These are phyloP conservation scores for Gelatoporia subvermispora DNA, from an alignment of 768 basidiomycete species.

Conservation along the genomic window DNA sequence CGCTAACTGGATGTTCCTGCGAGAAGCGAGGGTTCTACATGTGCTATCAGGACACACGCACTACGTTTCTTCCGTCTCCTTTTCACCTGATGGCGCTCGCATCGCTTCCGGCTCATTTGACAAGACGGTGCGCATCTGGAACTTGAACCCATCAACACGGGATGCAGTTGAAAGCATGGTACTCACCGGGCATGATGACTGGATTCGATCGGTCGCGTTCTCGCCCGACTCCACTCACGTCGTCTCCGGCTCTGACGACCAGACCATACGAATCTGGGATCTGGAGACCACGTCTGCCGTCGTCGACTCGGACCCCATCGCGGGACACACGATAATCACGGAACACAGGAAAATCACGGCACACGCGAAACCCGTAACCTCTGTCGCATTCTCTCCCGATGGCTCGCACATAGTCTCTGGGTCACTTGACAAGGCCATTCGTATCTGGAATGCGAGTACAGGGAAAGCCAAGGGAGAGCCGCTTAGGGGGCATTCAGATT, in stretches of 20 bases:
- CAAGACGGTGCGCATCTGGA: constrained; percentile 6
- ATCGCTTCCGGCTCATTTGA: constrained; percentile 8
- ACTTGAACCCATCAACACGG: neutral
- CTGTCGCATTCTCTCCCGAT: constrained; percentile 24
- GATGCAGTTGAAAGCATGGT: neutral
- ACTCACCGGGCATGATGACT: constrained; percentile 14
- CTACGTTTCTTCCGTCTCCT: constrained; percentile 10
- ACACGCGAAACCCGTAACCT: too few species aligned
- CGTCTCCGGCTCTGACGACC: constrained; percentile 39
- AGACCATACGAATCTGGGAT: constrained; percentile 16
- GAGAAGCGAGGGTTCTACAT: constrained; percentile 18
- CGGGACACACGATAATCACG: constrained; percentile 18
- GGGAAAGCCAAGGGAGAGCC: constrained; percentile 2
- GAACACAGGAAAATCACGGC: too few species aligned
- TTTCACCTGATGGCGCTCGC: constrained; percentile 16
- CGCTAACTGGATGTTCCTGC: too few species aligned
- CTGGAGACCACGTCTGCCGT: constrained; percentile 14
- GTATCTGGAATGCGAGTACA: constrained; percentile 8
- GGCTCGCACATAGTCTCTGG: constrained; percentile 16
- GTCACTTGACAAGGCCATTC: constrained; percentile 12
- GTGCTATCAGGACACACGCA: constrained; percentile 5
- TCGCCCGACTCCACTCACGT: constrained; percentile 39
- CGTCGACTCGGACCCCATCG: constrained; percentile 10
- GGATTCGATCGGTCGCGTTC: constrained; percentile 20
- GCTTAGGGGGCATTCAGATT: constrained; percentile 14